Percentiles rank a stretch among this genome's conserved stretches.
Evolutionary conservation across 495 filamentous ascomycete species (phyloP).

Genomic region (Umbilicaria muhlenbergii): DNA sequence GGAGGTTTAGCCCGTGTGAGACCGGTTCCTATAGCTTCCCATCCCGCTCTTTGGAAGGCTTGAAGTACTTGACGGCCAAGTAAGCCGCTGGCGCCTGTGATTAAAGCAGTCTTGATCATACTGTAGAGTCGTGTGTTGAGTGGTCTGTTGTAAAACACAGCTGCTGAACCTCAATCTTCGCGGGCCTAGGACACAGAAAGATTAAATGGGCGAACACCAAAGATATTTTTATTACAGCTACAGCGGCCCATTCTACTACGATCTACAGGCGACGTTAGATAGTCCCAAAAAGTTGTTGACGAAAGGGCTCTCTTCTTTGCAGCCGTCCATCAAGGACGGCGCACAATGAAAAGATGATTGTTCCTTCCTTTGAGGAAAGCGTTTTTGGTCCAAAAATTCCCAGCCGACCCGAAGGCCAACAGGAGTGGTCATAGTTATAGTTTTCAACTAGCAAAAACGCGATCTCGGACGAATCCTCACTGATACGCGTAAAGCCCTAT

Average conservation of each 20-base stretch:
- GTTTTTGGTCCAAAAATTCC: constrained; percentile 28
- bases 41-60: constrained; percentile 51
- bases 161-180: not conserved
- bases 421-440: constrained; percentile 35
- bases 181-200: no score
- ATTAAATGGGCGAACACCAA: no score
- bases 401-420: constrained; percentile 28
- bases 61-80: constrained; percentile 69
- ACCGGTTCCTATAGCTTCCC: constrained; percentile 73
- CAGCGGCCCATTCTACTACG: no score
- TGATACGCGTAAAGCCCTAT: constrained; percentile 30
- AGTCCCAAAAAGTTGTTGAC: not conserved
- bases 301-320: constrained; percentile 19
- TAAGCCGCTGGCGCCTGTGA: constrained; percentile 77
- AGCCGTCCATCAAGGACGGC: constrained; percentile 12
- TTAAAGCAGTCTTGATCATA: constrained; percentile 49
- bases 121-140: constrained; percentile 1
- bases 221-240: no score
- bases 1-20: constrained; percentile 56
- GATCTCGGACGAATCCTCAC: constrained; percentile 41
- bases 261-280: not conserved
- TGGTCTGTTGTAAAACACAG: not conserved
- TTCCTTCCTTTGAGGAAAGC: not conserved
- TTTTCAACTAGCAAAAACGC: constrained; percentile 44
- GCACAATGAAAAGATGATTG: constrained; percentile 20